These are phyloP conservation scores for Letharia lupina DNA, from an alignment of 495 filamentous ascomycete species.

Conservation along the genomic window DNA sequence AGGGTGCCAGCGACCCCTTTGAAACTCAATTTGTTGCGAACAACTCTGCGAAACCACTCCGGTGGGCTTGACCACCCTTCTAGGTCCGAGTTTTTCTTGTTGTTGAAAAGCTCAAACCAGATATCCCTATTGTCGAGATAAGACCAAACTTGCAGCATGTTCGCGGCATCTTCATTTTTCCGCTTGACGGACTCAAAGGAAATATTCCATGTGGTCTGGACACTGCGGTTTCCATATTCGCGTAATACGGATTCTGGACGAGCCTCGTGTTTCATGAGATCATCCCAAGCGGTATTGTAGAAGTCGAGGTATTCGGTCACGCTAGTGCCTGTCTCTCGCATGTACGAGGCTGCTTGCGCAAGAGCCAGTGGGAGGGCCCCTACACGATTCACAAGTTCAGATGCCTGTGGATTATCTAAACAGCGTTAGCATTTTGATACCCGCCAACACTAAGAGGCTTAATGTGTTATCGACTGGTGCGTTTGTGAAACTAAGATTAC, in stretches of 20 bases:
- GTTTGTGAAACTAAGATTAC: no score
- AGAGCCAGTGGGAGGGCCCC: no score
- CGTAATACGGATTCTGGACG: background rate
- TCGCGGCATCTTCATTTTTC: conserved; percentile 26
- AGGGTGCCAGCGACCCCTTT: background rate
- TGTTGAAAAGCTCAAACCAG: conserved; percentile 26
- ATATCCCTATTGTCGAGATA: conserved; percentile 30
- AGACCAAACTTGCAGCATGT: conserved; percentile 33
- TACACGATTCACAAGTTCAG: no score
- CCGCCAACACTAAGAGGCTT: no score
- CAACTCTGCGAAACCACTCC: conserved; percentile 4
- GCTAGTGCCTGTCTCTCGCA: no score
- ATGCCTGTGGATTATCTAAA: no score
- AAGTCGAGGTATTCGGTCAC: no score
- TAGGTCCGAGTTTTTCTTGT: background rate
- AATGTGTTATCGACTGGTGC: no score
- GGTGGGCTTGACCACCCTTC: background rate
- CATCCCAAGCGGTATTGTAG: no score
- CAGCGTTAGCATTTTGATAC: no score
- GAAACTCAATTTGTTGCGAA: background rate
- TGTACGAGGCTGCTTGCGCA: no score
- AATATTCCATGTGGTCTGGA: conserved; percentile 30
- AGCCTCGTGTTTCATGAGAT: background rate
- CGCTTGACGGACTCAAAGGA: conserved; percentile 28
- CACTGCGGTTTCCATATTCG: conserved; percentile 20